Conservation (phyloP, 495 filamentous ascomycete species). For the Penicillium alfredii region DNA sequence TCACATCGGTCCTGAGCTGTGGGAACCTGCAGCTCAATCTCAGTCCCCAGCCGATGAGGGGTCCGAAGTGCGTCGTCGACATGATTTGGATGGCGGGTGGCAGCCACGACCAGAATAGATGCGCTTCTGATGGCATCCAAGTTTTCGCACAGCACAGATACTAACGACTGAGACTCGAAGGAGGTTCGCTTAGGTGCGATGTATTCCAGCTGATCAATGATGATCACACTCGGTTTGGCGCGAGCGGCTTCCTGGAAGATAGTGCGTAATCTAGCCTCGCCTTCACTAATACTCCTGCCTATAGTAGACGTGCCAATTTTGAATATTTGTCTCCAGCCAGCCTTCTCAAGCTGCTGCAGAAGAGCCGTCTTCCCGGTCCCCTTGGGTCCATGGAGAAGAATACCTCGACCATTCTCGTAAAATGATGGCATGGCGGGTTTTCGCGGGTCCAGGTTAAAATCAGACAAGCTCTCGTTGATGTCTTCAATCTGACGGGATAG, state of each 20-base stretch:
- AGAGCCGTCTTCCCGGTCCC: slow-evolving; percentile 78
- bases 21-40: slow-evolving; percentile 78
- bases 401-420: slow-evolving; percentile 44
- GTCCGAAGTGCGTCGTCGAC: slow-evolving; percentile 69
- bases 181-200: slow-evolving; percentile 57
- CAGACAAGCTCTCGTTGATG: slow-evolving; percentile 60
- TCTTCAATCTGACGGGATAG: slow-evolving; percentile 55
- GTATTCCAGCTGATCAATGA: slow-evolving; percentile 76
- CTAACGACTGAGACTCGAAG: slow-evolving; percentile 33
- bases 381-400: slow-evolving; percentile 75
- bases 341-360: slow-evolving; percentile 57
- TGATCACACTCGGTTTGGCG: slow-evolving; percentile 71
- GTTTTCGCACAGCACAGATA: slow-evolving; percentile 36
- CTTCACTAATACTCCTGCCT: slow-evolving; percentile 32
- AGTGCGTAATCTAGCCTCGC: slow-evolving; percentile 53
- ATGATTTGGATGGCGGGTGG: slow-evolving; percentile 64
- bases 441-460: slow-evolving; percentile 42
- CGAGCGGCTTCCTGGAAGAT: slow-evolving; percentile 66
- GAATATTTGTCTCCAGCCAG: slow-evolving; percentile 63
- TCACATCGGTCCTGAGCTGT: slow-evolving; percentile 63
- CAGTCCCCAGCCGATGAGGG: slow-evolving; percentile 57
- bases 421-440: slow-evolving; percentile 36
- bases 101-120: slow-evolving; percentile 63
- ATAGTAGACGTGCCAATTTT: slow-evolving; percentile 53
- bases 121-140: slow-evolving; percentile 39